Base-by-base conservation (phyloP, 1,284 basidiomycete species). In the Cutaneotrichosporon spelunceum region DNA sequence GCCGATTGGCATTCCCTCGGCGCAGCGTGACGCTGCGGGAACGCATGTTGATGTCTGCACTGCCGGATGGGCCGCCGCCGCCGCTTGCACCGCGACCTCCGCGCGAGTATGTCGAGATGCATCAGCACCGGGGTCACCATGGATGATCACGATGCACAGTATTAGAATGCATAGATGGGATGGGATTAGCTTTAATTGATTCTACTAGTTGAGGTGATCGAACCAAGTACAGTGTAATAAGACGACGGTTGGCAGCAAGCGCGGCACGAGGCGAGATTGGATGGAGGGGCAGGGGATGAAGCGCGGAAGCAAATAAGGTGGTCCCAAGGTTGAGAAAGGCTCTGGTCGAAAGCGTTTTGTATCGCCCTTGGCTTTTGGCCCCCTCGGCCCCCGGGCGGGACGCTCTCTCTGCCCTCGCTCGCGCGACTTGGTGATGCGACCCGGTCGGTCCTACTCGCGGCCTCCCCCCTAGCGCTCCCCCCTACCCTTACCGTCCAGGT, bases 11-110 rank as follows among this genome's bases (percentile, higher is more conserved):
- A 49, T 24, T 24, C 29, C 47, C 47, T 13, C 47, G 29, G 24
- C 47, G 47, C 10, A 6, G 24, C 24, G 29, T 49, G 47, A 49
- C 47, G 47, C 56, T 6, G 11, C 39, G 49, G 4, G 39, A 44
- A 11, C 49, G 29, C 45, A 49, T 45, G n/a, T n/a, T n/a, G 45
- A 39, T 39, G 56, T 57, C 57, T 24, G 16, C 30, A 10, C 19
- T 63, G 26, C 53, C 66, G 4, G 67, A 59, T 27, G 71, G 61
- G 6, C 69, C 72, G 27, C 74, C 76, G 23, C 76, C 76, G 54
- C 75, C 75, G 16, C 66, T 78, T 56, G 72, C 77, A 13, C 60
- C 70, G 10, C 66, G 71, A 47, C 77, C 77, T 50, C 75, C 75
- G 23, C 59, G 53, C 33, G 77, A 78, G 42, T 78, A 78, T 59